These are phyloP conservation scores for Psilocybe cubensis DNA, from an alignment of 768 basidiomycete species.

Conservation along the genomic window DNA sequence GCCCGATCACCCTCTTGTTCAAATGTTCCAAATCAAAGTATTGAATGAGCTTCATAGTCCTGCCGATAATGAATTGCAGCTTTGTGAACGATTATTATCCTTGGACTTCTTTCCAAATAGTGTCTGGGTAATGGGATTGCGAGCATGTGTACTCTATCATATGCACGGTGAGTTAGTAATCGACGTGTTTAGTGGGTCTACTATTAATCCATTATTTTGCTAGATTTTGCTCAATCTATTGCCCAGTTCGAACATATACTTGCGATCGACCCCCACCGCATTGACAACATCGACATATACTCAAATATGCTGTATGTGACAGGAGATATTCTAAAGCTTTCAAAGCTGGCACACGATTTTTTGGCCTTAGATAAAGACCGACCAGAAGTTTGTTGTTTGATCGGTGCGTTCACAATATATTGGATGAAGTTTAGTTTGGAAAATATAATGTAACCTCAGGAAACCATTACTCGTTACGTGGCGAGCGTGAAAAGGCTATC, in stretches of 20 bases:
- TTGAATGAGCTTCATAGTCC: conserved; percentile 90
- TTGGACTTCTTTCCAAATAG: conserved; percentile 79
- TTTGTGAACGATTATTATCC: conserved; percentile 78
- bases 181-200: conserved; percentile 4
- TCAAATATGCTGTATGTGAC: conserved; percentile 98
- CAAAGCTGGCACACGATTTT: conserved; percentile 91
- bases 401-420: conserved; percentile 62
- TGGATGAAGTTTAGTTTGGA: not conserved
- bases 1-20: conserved; percentile 53
- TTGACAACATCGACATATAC: conserved; percentile 95
- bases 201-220: conserved; percentile 9
- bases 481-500: conserved; percentile 95
- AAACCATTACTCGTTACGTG: conserved; percentile 94
- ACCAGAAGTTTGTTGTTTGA: conserved; percentile 94
- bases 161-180: conserved; percentile 68
- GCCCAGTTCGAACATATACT: conserved; percentile 85
- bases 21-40: conserved; percentile 84
- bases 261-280: conserved; percentile 78
- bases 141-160: conserved; percentile 88
- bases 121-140: conserved; percentile 84
- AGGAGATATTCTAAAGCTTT: conserved; percentile 85
- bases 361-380: conserved; percentile 88
- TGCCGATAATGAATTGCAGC: conserved; percentile 79
- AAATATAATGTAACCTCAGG: conserved; percentile 54
- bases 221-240: conserved; percentile 90